Base-by-base conservation (phyloP, 805 yeast species). In the Myxozyma melibiosi region DNA sequence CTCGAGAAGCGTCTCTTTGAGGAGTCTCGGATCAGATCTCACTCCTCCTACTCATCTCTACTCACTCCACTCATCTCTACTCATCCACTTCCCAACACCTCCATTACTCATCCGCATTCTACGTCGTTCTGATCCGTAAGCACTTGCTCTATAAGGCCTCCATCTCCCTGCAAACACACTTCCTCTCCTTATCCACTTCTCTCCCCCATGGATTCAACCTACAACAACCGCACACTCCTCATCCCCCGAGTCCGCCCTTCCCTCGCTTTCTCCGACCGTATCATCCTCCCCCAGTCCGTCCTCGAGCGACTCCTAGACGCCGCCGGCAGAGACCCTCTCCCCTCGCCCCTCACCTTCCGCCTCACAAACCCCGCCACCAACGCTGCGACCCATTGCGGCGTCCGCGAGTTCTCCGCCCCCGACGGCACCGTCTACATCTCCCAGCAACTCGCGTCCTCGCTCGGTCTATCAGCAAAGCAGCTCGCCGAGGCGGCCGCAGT, bases 341-440 rank as follows among this genome's bases (percentile, higher is more conserved):
- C 75, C 6, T 74, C 76, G 44, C 80, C 81, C 0, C 67, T 78
- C 35, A 72, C 74, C 3, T 74, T 76, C 61, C 59, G 60, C 49
- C 39, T 70, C 13, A 56, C 62, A 13, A 69, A 70, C 45, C 66
- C 65, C 5, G 55, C 55, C 18, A 64, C 58, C 14, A 62, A 59
- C 44, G 58, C 56, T 20, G 47, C 62, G 11, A 67, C 75, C 2
- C 70, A 70, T 51, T 76, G 73, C 9, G 83, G 83, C 1, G 81
- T 79, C 4, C 71, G 74, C n/a, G 81, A 79, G 68, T 79, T 79
- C 62, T 72, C 80, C 0, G 77, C 78, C 0, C 74, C 70, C 0
- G 76, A 74, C 20, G 70, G 68, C 13, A 58, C 68, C 0, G 66
- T 79, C 0, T 58, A 65, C 1, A 55, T 81, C 6, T 82, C 84